Evolutionary conservation across 2,329 filamentous ascomycete species (phyloP), one percentile per base, ranked within the genome.

Genomic region (Alternaria longipes): DNA sequence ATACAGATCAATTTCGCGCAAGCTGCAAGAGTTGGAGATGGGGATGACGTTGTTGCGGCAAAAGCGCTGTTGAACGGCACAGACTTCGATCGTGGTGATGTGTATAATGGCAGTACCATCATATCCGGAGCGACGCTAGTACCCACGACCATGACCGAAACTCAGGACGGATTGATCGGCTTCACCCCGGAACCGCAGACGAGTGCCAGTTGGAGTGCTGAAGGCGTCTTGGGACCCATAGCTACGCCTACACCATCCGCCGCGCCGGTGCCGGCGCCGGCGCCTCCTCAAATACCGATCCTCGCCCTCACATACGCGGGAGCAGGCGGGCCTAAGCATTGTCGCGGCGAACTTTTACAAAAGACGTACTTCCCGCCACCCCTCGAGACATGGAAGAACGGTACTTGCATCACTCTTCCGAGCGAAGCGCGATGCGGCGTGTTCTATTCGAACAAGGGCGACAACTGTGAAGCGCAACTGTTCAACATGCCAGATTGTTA

Each of bases 321-420:
- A n/a, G 64, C 71, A 5, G 69, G 74, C 20, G 76, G 76, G 2
- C 74, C 76, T 4, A 78, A 78, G 46, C 74, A 76, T 56, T 78
- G 76, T 53, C 74, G 74, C 36, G 76, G 76, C n/a, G 46, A 66
- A 8, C 58, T 77, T 3, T 12, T 78, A 3, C 65, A 74, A 32
- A 70, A 72, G 18, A 66, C 72, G 4, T 51, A 56, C 2, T 68
- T 78, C 7, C 65, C 71, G 3, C 72, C 59, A 1, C 74, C 74
- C 0, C 61, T 69, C 20, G 64, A 63, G 9, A 54, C 56, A 5
- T 75, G 72, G 69, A 73, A 70, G 47, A 71, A 72, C 11, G 74
- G 74, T 1, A 72, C 74, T 5, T 78, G 76, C 56, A 65, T 77
- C 49, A 70, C 74, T 44, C 64, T 78, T 4, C 74, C 75, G 3